Base-by-base conservation (phyloP, 169 alveolate species). In the Plasmodium adleri region DNA sequence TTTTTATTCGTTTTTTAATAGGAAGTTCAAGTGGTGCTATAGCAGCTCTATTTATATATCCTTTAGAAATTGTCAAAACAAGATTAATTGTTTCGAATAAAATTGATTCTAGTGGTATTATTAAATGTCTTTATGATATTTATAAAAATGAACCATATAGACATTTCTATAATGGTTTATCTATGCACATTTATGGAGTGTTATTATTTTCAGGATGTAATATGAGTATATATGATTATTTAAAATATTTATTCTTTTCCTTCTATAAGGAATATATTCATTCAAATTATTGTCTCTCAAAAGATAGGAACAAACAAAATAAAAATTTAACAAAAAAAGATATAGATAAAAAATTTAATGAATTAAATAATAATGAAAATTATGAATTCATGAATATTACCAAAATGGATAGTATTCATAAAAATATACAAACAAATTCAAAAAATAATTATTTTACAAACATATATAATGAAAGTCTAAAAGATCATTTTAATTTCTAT, bases 11-110 rank as follows among this genome's bases (percentile, higher is more conserved):
- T 1, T 78, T 78, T 47, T 64, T 78, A 58, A 78, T 78, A 28
- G 89, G 89, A 32, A 78, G 89, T 47, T 78, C 89, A 67, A 78
- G 89, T 45, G 89, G 89, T 52, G 89, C 54, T 22, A 78, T 78
- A 78, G 89, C 89, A 12, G 89, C 89, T 0, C 10, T 78, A 43
- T 78, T 78, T 22, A 66, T 78, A 3, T 78, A 78, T 26, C 89
- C 89, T 8, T 68, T 78, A 13, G 89, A 78, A 78, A 78, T 78
- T n/a, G 89, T 78, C 1, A 78, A 78, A 52, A 78, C 89, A 3
- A 47, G 89, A 45, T 28, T 78, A 78, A 78, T 78, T 22, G 89
- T 78, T 1, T 78, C 89, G 0, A 78, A 78, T 43, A 78, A 78
- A 78, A 67, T 64, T 52, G 71, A 50, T 28, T 39, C 64, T 43